Percentiles rank a stretch among this genome's conserved stretches.
phyloP scores from a whole-genome alignment of 805 yeast species.

The Hanseniaspora taiwanica region DNA sequence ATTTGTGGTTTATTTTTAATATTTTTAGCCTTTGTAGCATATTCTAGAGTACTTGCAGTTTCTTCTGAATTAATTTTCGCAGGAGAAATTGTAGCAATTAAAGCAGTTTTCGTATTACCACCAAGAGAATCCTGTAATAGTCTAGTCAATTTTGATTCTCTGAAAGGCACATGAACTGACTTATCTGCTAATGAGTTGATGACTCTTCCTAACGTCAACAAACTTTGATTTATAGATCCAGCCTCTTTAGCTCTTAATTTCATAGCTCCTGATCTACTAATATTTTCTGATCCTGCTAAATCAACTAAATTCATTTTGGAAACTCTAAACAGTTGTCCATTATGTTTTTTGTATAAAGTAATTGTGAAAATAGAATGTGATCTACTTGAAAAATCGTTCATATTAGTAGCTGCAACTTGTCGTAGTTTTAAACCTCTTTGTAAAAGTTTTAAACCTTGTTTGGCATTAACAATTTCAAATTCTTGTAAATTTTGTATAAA shows the following conservation, averaged over 20 bases:
- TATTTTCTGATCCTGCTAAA: slow-evolving; percentile 90
- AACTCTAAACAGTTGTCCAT: slow-evolving; percentile 33
- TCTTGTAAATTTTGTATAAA: slow-evolving; percentile 56
- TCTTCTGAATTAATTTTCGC: slow-evolving; percentile 69
- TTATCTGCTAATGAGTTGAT: slow-evolving; percentile 56
- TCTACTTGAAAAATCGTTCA: slow-evolving; percentile 62
- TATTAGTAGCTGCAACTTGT: slow-evolving; percentile 58
- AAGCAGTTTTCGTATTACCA: slow-evolving; percentile 74
- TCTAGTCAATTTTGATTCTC: slow-evolving; percentile 69
- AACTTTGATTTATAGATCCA: slow-evolving; percentile 80
- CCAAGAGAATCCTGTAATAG: slow-evolving; percentile 73
- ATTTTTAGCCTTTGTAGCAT: slow-evolving; percentile 76
- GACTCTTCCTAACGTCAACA: slow-evolving; percentile 79
- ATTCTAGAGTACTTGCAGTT: slow-evolving; percentile 72
- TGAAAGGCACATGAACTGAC: slow-evolving; percentile 60
- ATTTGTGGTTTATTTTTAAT: slow-evolving; percentile 63
- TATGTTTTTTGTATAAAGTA: slow-evolving; percentile 37
- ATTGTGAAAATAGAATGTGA: slow-evolving; percentile 69
- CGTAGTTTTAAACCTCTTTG: slow-evolving; percentile 45
- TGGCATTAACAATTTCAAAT: slow-evolving; percentile 37
- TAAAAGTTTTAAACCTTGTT: slow-evolving; percentile 43
- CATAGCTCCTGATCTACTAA: slow-evolving; percentile 75
- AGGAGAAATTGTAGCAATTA: slow-evolving; percentile 81
- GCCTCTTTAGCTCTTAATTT: slow-evolving; percentile 86
- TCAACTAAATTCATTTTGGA: slow-evolving; percentile 83